These are phyloP conservation scores for Bromus sterilis DNA, from an alignment of 176 grass and related monocot genomes.

Conservation along the genomic window DNA sequence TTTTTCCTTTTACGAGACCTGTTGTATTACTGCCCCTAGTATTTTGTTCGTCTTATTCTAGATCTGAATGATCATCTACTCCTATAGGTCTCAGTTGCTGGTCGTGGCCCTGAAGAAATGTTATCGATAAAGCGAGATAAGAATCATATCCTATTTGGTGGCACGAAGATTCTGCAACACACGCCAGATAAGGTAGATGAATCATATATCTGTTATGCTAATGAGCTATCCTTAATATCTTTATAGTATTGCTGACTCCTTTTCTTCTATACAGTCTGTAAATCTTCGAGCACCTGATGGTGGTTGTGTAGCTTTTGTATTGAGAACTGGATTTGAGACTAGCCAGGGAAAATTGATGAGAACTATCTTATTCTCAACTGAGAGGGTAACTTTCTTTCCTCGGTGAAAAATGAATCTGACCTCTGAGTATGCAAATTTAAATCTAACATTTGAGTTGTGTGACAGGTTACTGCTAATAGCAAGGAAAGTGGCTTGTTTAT, in stretches of 20 bases:
- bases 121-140: constrained; percentile 97
- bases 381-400: constrained; percentile 66
- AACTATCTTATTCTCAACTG: constrained; percentile 99
- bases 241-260: constrained; percentile 33
- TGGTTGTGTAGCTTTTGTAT: constrained; percentile 86
- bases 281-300: constrained; percentile 88
- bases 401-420: constrained; percentile 5
- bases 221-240: constrained; percentile 1
- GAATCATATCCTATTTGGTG: constrained; percentile 96
- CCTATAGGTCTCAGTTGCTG: constrained; percentile 71
- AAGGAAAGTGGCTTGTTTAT: constrained; percentile 97
- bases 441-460: constrained; percentile 9
- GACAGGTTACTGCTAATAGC: constrained; percentile 95
- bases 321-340: constrained; percentile 99
- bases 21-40: not conserved
- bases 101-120: constrained; percentile 55
- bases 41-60: constrained; percentile 11
- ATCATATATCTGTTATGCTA: not conserved
- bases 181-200: constrained; percentile 87
- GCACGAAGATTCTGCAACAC: constrained; percentile 98
- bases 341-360: constrained; percentile 99
- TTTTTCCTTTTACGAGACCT: constrained; percentile 2
- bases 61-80: constrained; percentile 27
- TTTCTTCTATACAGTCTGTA: constrained; percentile 56
- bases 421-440: not conserved